Base-by-base conservation (phyloP, 164 flowering plant genomes). In the Platanus orientalis region DNA sequence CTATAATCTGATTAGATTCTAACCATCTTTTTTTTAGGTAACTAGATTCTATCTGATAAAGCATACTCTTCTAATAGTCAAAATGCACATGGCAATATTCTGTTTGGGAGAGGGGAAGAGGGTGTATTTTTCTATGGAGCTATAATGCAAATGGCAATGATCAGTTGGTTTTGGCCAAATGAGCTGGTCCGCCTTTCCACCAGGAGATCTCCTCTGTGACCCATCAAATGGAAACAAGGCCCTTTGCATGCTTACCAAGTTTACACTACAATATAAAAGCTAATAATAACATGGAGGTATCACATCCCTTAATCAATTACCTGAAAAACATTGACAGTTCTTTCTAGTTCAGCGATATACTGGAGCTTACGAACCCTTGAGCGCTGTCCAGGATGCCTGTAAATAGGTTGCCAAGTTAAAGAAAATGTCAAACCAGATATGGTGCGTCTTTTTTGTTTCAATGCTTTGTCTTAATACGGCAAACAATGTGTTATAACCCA, bases 281-380 rank as follows among this genome's bases (percentile, higher is more conserved):
- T 32, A 32, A 4, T 32, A 32, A 14, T 42, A 42, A 42, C 12
- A n/a, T n/a, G n/a, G n/a, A n/a, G n/a, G n/a, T n/a, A 49, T 20
- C 17, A 2, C 24, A 54, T 26, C 19, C 6, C 20, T 4, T 11
- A 50, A 27, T 12, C 1, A 56, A 26, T 72, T 70, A 86, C 92
- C 92, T 86, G 76, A 40, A 82, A 64, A 64, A 54, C 65, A 60
- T 75, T 40, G 20, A 84, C 87, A 23, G 78, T 81, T 74, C 83
- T 82, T 74, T 86, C 88, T 50, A 84, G 77, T 78, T 86, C 88
- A 58, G 88, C 81, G 53, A 86, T 86, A 61, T 86, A 84, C 73
- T 84, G 91, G 45, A 86, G 80, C 53, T 82, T 84, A 6, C 87
- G 87, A 61, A 81, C 85, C 73, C 92, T 79, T 44, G 87, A 84